Percentiles rank a stretch among this genome's conserved stretches.
Conservation (phyloP, 129 eudicot genomes). For the Logfia minima region DNA sequence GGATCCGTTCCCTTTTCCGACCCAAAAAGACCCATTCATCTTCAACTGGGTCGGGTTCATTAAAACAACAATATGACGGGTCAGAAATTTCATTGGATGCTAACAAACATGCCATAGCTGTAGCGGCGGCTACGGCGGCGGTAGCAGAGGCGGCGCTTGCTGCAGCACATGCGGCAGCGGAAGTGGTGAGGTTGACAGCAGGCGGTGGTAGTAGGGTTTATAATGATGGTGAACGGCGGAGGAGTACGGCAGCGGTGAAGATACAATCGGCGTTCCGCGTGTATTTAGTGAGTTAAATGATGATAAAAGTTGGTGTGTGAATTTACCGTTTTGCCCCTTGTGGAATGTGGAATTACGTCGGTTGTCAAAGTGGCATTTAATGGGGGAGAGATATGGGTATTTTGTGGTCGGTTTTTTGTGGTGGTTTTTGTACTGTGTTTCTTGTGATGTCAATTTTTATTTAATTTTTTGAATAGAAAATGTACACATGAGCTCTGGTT, state of each 20-base stretch:
- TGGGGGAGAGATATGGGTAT: background rate
- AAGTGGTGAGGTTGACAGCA: slow-evolving; percentile 77
- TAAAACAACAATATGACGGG: background rate
- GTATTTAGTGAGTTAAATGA: slow-evolving; percentile 56
- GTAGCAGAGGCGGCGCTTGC: slow-evolving; percentile 98
- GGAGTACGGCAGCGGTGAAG: slow-evolving; percentile 59
- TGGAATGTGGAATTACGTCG: slow-evolving; percentile 21
- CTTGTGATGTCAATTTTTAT: background rate
- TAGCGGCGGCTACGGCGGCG: slow-evolving; percentile 94
- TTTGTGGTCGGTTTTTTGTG: slow-evolving; percentile 35
- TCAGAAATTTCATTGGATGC: slow-evolving; percentile 49
- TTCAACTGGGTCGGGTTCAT: slow-evolving; percentile 23
- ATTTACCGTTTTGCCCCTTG: slow-evolving; percentile 24
- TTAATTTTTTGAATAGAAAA: no score
- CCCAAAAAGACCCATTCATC: slow-evolving; percentile 38
- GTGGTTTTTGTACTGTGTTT: slow-evolving; percentile 9
- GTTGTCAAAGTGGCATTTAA: slow-evolving; percentile 19
- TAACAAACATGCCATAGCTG: slow-evolving; percentile 91
- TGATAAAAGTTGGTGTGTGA: background rate
- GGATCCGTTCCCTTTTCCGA: slow-evolving; percentile 61
- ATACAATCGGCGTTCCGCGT: slow-evolving; percentile 94
- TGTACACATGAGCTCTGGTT: slow-evolving; percentile 33
- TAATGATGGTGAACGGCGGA: slow-evolving; percentile 39
- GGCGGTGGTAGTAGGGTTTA: slow-evolving; percentile 33
- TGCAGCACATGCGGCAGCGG: slow-evolving; percentile 96